phyloP scores from a whole-genome alignment of 1,284 basidiomycete genomes.

The Serendipita sp. region DNA sequence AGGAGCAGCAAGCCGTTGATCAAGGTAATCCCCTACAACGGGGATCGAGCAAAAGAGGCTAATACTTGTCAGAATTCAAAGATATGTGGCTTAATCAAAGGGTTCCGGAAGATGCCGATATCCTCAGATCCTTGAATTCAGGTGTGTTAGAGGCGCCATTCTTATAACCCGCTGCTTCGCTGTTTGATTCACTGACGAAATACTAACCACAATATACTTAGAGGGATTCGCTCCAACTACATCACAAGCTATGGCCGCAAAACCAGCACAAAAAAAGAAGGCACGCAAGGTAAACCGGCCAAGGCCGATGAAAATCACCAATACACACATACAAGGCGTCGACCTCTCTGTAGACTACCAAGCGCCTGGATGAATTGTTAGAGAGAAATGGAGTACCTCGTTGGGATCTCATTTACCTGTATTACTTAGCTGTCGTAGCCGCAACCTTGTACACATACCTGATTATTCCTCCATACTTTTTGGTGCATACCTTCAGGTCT shows the following conservation, averaged over 20 bases:
- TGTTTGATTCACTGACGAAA: conserved; percentile 11
- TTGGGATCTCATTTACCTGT: too few relatives aligned
- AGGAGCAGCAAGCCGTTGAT: conserved; percentile 58
- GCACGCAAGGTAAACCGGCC: conserved; percentile 65
- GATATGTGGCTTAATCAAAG: conserved; percentile 75
- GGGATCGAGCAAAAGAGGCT: not conserved
- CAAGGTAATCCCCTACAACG: conserved; percentile 40
- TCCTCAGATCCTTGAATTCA: conserved; percentile 58
- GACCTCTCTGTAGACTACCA: conserved; percentile 53
- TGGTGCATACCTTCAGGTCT: too few relatives aligned
- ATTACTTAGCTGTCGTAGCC: too few relatives aligned
- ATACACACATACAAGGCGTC: conserved; percentile 72
- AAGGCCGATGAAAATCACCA: conserved; percentile 69
- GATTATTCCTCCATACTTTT: too few relatives aligned
- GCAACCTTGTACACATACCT: too few relatives aligned
- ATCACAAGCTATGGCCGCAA: conserved; percentile 38
- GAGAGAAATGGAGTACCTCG: too few relatives aligned
- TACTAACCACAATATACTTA: conserved; percentile 18
- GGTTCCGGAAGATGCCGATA: conserved; percentile 72
- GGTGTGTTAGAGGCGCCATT: conserved; percentile 27
- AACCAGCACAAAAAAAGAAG: conserved; percentile 57
- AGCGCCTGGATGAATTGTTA: not conserved
- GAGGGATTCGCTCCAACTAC: conserved; percentile 67
- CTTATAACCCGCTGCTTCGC: not conserved
- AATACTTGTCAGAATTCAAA: conserved; percentile 49